A percentile compares a stretch with the other conserved stretches of the same genome.
Conservation (phyloP, 2,329 filamentous ascomycete genomes). For the Pseudogymnoascus destructans region DNA sequence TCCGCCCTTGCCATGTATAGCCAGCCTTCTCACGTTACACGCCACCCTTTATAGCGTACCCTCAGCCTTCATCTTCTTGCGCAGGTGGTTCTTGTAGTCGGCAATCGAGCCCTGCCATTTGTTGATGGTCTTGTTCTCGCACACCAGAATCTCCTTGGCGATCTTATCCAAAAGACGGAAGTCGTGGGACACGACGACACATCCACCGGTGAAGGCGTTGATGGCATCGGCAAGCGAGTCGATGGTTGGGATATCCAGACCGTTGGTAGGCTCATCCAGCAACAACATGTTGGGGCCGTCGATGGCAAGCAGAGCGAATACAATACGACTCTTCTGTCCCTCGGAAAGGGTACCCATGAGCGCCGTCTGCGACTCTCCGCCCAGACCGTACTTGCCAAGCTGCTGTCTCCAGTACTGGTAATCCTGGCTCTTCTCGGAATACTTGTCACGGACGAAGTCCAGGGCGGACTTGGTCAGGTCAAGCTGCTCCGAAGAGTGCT, state of each 20-base stretch:
- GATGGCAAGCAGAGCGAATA: constrained; percentile 82
- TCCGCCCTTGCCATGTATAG: background rate
- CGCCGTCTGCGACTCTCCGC: constrained; percentile 86
- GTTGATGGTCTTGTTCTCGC: constrained; percentile 90
- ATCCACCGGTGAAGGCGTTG: constrained; percentile 89
- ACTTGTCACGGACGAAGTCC: constrained; percentile 96
- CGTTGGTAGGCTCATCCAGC: constrained; percentile 97
- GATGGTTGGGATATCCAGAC: constrained; percentile 96
- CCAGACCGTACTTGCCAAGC: constrained; percentile 86
- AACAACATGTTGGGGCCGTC: constrained; percentile 95
- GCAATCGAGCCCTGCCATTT: constrained; percentile 81
- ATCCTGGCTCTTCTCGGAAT: constrained; percentile 76
- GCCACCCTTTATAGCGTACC: background rate
- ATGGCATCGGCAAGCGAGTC: constrained; percentile 96
- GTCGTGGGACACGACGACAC: constrained; percentile 96
- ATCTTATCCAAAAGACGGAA: constrained; percentile 99
- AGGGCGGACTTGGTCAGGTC: constrained; percentile 95
- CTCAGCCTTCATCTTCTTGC: constrained; percentile 75
- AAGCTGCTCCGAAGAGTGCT: constrained; percentile 97
- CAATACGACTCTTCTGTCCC: constrained; percentile 94
- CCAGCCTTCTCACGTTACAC: background rate
- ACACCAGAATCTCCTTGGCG: constrained; percentile 98
- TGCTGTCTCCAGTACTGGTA: constrained; percentile 99
- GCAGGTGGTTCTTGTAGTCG: constrained; percentile 95
- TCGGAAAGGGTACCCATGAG: constrained; percentile 97